These are phyloP conservation scores for Silene latifolia DNA, from an alignment of 148 eudicot species.

Conservation along the genomic window DNA sequence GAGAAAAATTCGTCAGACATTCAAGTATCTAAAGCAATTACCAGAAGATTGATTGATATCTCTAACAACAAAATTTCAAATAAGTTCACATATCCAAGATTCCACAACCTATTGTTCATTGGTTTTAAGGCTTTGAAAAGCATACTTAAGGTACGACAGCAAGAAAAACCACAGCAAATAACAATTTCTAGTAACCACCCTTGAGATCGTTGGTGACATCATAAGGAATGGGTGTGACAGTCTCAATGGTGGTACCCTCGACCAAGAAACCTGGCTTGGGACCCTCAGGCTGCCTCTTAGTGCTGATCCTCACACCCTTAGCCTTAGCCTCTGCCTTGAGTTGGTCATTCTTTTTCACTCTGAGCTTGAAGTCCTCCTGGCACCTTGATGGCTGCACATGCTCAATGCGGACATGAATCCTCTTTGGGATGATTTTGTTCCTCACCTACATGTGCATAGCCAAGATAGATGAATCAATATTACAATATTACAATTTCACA, in stretches of 20 bases:
- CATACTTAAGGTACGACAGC: constrained; percentile 3
- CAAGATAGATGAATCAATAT: not conserved
- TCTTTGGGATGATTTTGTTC: constrained; percentile 51
- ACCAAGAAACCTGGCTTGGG: constrained; percentile 68
- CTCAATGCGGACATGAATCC: constrained; percentile 61
- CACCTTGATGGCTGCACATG: constrained; percentile 59
- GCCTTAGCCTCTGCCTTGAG: constrained; percentile 63
- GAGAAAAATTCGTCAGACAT: too few relatives aligned
- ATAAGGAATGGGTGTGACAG: constrained; percentile 56
- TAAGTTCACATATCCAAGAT: constrained; percentile 17
- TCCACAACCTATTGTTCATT: constrained; percentile 13
- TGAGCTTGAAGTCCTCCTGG: constrained; percentile 47
- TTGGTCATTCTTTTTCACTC: constrained; percentile 54
- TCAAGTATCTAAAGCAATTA: constrained; percentile 16
- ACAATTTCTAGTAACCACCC: constrained; percentile 41
- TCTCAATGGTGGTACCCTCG: constrained; percentile 51
- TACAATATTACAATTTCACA: too few relatives aligned
- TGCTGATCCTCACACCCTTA: constrained; percentile 51
- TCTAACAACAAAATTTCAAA: not conserved
- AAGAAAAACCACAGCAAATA: not conserved
- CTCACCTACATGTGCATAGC: constrained; percentile 32
- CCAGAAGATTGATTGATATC: not conserved
- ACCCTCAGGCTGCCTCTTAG: constrained; percentile 62
- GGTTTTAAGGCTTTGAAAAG: constrained; percentile 1
- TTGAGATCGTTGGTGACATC: constrained; percentile 68